Percentiles rank a stretch among this genome's conserved stretches.
Conservation (phyloP, 106 monocot species). For the Narthecium ossifragum region DNA sequence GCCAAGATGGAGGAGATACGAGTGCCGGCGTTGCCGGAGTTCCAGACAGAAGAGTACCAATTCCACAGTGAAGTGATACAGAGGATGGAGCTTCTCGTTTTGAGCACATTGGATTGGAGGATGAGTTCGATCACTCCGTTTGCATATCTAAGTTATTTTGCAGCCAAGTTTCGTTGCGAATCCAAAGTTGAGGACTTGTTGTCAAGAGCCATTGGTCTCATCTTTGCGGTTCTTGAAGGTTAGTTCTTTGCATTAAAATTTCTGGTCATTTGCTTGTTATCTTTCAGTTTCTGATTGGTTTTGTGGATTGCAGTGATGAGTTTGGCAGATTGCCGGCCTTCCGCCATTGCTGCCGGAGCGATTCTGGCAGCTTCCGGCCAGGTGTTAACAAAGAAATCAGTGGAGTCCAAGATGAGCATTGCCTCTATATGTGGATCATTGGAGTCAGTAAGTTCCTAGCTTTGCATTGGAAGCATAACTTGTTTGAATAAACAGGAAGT, state of each 20-base stretch:
- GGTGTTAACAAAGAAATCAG: conserved; percentile 26
- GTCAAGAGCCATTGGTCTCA: conserved; percentile 30
- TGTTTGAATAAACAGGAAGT: too few relatives aligned
- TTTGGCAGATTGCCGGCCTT: conserved; percentile 48
- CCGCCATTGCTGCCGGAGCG: conserved; percentile 51
- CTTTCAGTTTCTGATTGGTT: neutral
- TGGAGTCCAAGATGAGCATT: conserved; percentile 36
- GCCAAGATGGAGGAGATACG: conserved; percentile 76
- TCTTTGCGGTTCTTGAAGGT: conserved; percentile 54
- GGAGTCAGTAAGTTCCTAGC: neutral
- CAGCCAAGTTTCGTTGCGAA: conserved; percentile 29
- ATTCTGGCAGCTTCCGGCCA: conserved; percentile 47
- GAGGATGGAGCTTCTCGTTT: conserved; percentile 76
- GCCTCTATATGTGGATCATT: conserved; percentile 13
- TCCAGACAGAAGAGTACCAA: conserved; percentile 19
- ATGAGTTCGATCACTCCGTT: conserved; percentile 79
- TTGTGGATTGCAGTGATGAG: conserved; percentile 41
- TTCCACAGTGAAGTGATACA: conserved; percentile 40
- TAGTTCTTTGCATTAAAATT: neutral
- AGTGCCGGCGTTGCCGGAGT: conserved; percentile 42
- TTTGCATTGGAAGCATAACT: too few relatives aligned
- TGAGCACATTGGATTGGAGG: conserved; percentile 66
- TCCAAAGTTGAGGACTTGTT: conserved; percentile 19
- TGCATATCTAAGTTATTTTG: conserved; percentile 47
- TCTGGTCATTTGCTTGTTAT: neutral